Percentiles rank a stretch among this genome's conserved stretches.
phyloP scores from a whole-genome alignment of 768 basidiomycete species.

The Termitomyces bulborhizus region DNA sequence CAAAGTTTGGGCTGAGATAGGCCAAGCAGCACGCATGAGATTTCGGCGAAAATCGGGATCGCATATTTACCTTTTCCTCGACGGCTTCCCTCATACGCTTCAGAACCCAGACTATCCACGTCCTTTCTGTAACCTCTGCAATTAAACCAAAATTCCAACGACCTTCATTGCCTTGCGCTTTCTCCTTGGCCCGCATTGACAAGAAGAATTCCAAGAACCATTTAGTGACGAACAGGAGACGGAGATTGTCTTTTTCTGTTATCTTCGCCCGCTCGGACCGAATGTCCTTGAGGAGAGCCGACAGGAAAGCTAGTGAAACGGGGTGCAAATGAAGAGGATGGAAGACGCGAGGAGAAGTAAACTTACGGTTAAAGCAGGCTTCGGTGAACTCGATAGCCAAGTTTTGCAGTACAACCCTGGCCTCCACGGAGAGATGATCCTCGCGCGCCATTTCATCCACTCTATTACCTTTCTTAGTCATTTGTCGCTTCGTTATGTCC shows the following conservation, averaged over 20 bases:
- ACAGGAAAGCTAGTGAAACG: constrained; percentile 67
- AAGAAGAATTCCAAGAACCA: constrained; percentile 95
- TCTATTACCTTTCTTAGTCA: constrained; percentile 50
- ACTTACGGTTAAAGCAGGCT: constrained; percentile 85
- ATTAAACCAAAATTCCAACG: constrained; percentile 69
- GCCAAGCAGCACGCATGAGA: neutral
- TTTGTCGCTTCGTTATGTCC: constrained; percentile 63
- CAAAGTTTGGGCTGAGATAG: constrained; percentile 76
- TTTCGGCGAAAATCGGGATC: constrained; percentile 2
- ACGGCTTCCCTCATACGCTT: constrained; percentile 83
- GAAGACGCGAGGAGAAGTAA: constrained; percentile 11
- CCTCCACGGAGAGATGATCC: constrained; percentile 64
- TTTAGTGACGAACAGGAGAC: constrained; percentile 78
- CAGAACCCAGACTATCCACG: constrained; percentile 88
- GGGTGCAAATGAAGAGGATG: constrained; percentile 1
- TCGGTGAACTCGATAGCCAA: constrained; percentile 72
- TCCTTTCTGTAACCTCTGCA: constrained; percentile 79
- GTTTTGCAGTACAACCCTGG: constrained; percentile 55
- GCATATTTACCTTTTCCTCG: constrained; percentile 72
- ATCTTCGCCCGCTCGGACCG: constrained; percentile 87
- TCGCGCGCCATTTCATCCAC: constrained; percentile 63
- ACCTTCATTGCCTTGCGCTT: constrained; percentile 19
- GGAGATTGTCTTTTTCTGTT: constrained; percentile 90
- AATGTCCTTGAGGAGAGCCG: constrained; percentile 86
- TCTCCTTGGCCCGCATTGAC: constrained; percentile 36